phyloP scores from a whole-genome alignment of 805 yeast species.

The Dipodascopsis tothii region DNA sequence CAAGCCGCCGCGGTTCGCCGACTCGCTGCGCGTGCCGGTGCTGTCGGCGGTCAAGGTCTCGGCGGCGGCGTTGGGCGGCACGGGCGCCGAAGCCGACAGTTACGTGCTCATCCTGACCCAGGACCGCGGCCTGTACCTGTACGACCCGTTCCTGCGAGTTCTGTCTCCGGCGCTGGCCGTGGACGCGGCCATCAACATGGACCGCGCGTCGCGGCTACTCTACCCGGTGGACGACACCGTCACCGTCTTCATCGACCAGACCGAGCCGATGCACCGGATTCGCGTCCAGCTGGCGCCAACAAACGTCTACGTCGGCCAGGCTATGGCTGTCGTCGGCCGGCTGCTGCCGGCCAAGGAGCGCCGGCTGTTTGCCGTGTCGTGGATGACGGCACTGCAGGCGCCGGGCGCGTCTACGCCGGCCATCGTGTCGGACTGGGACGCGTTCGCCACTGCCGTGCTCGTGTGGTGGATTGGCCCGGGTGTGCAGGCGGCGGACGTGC shows the following conservation, averaged over 20 bases:
- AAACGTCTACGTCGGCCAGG: constrained; percentile 2
- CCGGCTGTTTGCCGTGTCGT: constrained; percentile 3
- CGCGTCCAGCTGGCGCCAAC: constrained; percentile 4
- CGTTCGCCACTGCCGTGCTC: constrained; percentile 14
- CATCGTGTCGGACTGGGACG: constrained; percentile 16
- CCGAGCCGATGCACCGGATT: constrained; percentile 5
- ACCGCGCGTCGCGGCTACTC: neutral
- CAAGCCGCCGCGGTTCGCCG: constrained; percentile 31
- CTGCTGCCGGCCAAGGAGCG: constrained; percentile 9
- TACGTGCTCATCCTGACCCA: constrained; percentile 9
- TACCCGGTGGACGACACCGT: neutral
- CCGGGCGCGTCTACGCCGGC: neutral
- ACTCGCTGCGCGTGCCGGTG: constrained; percentile 30
- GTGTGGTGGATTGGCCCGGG: constrained; percentile 20
- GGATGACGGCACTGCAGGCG: constrained; percentile 8
- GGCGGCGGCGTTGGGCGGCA: too few relatives aligned
- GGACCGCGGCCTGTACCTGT: constrained; percentile 32
- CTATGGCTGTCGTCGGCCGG: constrained; percentile 1
- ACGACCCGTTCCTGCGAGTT: constrained; percentile 53
- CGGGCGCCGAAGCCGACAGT: neutral
- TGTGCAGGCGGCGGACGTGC: neutral
- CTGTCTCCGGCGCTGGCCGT: constrained; percentile 33
- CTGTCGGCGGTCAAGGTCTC: constrained; percentile 38
- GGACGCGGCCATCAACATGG: neutral
- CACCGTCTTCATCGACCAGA: neutral